Evolutionary conservation across 345 rosid species (phyloP).

Genomic region (Anacardium occidentale): DNA sequence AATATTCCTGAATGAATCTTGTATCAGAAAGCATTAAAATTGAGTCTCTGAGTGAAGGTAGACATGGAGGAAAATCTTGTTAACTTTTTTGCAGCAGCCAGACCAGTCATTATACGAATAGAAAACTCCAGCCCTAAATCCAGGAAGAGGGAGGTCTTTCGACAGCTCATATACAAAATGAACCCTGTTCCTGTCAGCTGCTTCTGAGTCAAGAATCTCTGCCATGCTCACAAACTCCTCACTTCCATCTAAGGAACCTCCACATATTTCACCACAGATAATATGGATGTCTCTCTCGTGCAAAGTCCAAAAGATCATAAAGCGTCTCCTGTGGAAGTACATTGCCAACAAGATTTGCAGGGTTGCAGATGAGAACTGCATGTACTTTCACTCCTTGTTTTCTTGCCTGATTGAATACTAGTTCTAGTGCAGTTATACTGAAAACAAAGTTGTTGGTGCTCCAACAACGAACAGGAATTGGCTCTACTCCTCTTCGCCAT

Average conservation of each 20-base stretch:
- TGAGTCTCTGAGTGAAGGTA: slow-evolving; percentile 67
- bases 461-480: slow-evolving; percentile 84
- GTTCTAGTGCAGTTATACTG: slow-evolving; percentile 68
- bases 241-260: slow-evolving; percentile 66
- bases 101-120: slow-evolving; percentile 67
- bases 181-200: slow-evolving; percentile 71
- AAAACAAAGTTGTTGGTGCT: slow-evolving; percentile 66
- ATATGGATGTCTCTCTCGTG: slow-evolving; percentile 79
- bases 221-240: slow-evolving; percentile 85
- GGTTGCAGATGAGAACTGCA: slow-evolving; percentile 80
- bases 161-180: slow-evolving; percentile 84
- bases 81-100: slow-evolving; percentile 65
- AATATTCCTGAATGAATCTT: slow-evolving; percentile 55
- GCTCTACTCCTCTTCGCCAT: slow-evolving; percentile 81
- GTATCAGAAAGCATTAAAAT: slow-evolving; percentile 73
- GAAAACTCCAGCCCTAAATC: slow-evolving; percentile 78
- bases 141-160: slow-evolving; percentile 82
- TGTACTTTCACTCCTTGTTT: slow-evolving; percentile 72
- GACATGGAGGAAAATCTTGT: slow-evolving; percentile 77
- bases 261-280: slow-evolving; percentile 83
- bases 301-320: slow-evolving; percentile 56
- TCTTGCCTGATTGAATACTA: slow-evolving; percentile 78
- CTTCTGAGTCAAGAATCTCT: slow-evolving; percentile 58
- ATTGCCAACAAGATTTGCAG: slow-evolving; percentile 87
- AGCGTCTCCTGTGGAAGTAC: slow-evolving; percentile 59